phyloP scores from a whole-genome alignment of 106 monocot species.

The Dioscorea dumetorum region DNA sequence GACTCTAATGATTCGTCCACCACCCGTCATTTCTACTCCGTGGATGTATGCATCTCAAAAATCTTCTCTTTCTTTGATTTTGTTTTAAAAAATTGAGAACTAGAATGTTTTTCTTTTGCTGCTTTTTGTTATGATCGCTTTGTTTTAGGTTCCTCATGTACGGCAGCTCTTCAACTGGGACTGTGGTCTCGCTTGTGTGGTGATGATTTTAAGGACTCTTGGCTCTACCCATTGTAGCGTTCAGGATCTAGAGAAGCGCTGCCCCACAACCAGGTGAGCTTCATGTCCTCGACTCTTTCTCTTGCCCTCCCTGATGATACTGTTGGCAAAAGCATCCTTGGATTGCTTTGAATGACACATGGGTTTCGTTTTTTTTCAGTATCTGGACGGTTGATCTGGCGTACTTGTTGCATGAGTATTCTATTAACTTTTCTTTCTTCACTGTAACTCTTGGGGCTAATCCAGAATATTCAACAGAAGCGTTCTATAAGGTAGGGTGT shows the following conservation, averaged over 20 bases:
- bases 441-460: constrained; percentile 89
- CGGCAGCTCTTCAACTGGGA: constrained; percentile 77
- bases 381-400: constrained; percentile 97
- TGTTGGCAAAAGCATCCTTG: no score
- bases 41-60: constrained; percentile 36
- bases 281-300: neutral
- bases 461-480: constrained; percentile 70
- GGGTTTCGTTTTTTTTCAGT: constrained; percentile 44
- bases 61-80: neutral
- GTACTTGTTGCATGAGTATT: constrained; percentile 81
- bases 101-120: neutral
- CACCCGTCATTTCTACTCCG: constrained; percentile 14
- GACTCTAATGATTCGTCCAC: neutral
- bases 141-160: constrained; percentile 74
- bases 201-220: constrained; percentile 72
- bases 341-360: no score
- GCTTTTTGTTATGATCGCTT: neutral
- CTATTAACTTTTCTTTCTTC: constrained; percentile 74
- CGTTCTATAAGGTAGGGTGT: constrained; percentile 67
- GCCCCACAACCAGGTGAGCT: constrained; percentile 58
- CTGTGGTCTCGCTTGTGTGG: constrained; percentile 83
- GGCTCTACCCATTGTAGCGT: constrained; percentile 42
- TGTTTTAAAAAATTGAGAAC: neutral
- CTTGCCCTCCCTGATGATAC: no score
- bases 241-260: constrained; percentile 56